phyloP scores from a whole-genome alignment of 352 stramenopile genomes.

The Phytophthora sp. region DNA sequence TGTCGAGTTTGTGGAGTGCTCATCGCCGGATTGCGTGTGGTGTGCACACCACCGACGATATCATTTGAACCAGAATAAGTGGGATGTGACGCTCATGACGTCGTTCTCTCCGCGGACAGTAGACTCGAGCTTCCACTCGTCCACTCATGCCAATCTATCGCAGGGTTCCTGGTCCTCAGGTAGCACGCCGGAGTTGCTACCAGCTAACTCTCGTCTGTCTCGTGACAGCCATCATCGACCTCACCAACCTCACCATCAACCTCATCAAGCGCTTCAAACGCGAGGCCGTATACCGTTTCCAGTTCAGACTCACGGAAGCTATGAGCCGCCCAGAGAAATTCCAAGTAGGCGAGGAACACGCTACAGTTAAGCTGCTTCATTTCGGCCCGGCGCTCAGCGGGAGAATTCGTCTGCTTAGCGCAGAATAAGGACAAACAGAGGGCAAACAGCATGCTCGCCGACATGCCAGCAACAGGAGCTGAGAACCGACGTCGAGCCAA shows the following conservation, averaged over 20 bases:
- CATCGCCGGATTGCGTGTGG: constrained; percentile 70
- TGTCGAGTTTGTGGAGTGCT: constrained; percentile 79
- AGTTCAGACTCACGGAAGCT: constrained; percentile 29
- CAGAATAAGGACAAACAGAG: constrained; percentile 15
- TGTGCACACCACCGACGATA: constrained; percentile 74
- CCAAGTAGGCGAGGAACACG: constrained; percentile 23
- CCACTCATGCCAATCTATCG: constrained; percentile 47
- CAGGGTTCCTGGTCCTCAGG: constrained; percentile 47
- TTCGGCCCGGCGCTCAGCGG: background rate
- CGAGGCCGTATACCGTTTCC: constrained; percentile 18
- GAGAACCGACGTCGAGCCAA: constrained; percentile 7
- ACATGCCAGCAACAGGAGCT: constrained; percentile 7
- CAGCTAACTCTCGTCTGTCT: constrained; percentile 21
- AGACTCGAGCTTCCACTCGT: constrained; percentile 66
- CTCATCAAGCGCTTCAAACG: constrained; percentile 13
- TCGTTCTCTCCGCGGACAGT: constrained; percentile 61
- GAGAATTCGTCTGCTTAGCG: constrained; percentile 7
- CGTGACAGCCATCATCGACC: constrained; percentile 37
- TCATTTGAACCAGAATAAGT: constrained; percentile 65
- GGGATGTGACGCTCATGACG: constrained; percentile 63
- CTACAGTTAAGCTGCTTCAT: constrained; percentile 28
- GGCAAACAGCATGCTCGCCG: constrained; percentile 1
- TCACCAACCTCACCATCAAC: constrained; percentile 25
- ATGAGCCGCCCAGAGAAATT: constrained; percentile 32
- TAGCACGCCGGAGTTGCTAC: constrained; percentile 29